Evolutionary conservation across 2,329 filamentous ascomycete genomes (phyloP).

Genomic region (Cucurbitaria berberidis): DNA sequence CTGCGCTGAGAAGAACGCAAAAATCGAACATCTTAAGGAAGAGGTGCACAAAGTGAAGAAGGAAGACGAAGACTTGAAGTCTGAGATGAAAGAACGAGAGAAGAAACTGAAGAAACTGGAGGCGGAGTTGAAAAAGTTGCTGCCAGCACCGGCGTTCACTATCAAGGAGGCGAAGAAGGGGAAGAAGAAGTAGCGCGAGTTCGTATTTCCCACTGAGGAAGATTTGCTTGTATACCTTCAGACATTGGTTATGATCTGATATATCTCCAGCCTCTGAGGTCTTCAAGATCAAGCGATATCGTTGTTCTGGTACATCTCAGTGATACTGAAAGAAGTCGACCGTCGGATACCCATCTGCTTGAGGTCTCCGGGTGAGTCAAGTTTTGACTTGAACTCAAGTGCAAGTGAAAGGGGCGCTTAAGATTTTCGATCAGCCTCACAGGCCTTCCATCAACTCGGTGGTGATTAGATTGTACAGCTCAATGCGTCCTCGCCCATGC

Average conservation of each 20-base stretch:
- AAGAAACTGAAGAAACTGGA: conserved; percentile 36
- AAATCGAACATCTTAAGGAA: not conserved
- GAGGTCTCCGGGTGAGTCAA: no score
- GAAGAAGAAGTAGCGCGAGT: not conserved
- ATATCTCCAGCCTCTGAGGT: no score
- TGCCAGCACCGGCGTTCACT: not conserved
- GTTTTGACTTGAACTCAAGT: no score
- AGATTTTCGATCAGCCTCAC: no score
- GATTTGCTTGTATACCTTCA: no score
- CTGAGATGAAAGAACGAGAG: conserved; percentile 24
- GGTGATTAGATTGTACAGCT: not conserved
- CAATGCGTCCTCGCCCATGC: conserved; percentile 62
- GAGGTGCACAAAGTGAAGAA: conserved; percentile 16
- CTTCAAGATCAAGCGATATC: no score
- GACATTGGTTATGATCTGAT: no score
- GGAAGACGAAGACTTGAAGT: conserved; percentile 37
- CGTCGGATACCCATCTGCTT: no score
- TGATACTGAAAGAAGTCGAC: no score
- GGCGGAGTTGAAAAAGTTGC: conserved; percentile 9
- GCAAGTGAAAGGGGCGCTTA: no score
- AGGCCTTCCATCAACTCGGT: not conserved
- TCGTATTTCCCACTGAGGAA: no score
- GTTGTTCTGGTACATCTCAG: no score
- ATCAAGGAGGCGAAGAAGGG: not conserved
- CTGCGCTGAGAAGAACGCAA: conserved; percentile 1